Evolutionary conservation across 768 basidiomycete species (phyloP), one percentile per base, ranked within the genome.

Genomic region (Termitomyces sp.): DNA sequence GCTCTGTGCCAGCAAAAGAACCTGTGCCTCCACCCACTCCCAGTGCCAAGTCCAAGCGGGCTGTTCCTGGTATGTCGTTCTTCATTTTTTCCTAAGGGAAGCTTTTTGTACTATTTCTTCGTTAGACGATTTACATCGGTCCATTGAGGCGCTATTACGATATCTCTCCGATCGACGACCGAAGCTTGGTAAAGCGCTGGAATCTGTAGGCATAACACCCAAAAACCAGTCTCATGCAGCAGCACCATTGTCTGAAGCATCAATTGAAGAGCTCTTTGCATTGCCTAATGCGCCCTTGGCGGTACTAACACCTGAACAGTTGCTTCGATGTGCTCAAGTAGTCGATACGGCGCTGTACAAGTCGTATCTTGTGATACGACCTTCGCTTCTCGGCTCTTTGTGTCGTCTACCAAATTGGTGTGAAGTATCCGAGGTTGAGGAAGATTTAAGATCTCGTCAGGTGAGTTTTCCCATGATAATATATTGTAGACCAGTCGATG

Each of bases 391-490:
- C 10, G 93, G 91, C 0, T 84, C 91, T 29, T 70, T 98, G 47
- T 98, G 96, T 69, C 81, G 96, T 40, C 75, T 96, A 23, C 83
- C 91, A 2, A 98, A 97, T 69, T 99, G 94, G 94, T 98, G 96
- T 69, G 97, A 98, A 65, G 94, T 98, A 1, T 85, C 84, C 5
- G 91, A 95, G 63, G 91, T 95, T 1, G 94, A 99, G 67, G 93
- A 90, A 65, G 82, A 93, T 56, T 71, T 99, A 50, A 79, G 84
- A 54, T 82, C 81, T 27, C 81, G 88, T 33, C 86, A 89, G 83
- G 95, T 92, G 51, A 54, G 2, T 16, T 53, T 29, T 79, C 31
- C 43, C 2, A 13, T 22, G 16, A 41, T 27, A 16, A 2, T 7
- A 7, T 22, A 16, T 38, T 40, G 9, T 31, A 20, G 33, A 31